Conservation (phyloP, 2,329 filamentous ascomycete genomes). For the Aspergillus sp. region DNA sequence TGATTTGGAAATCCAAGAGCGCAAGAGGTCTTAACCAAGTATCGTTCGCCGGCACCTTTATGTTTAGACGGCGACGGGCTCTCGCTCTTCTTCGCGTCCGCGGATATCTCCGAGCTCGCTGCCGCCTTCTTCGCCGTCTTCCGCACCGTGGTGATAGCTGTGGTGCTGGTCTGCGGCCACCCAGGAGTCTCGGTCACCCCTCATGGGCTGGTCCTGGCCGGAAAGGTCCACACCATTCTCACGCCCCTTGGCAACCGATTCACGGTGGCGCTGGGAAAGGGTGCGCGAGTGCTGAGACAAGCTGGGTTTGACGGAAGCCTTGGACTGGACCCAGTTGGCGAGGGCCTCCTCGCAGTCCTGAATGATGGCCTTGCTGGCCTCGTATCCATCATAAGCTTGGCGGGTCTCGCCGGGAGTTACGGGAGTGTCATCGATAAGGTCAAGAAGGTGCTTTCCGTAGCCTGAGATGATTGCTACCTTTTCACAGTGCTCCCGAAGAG, state of each 20-base stretch:
- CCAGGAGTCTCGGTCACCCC: constrained; percentile 81
- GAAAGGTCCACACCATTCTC: constrained; percentile 80
- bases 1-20: constrained; percentile 16
- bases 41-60: constrained; percentile 1
- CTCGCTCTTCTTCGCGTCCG: constrained; percentile 43
- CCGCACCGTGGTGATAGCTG: constrained; percentile 45
- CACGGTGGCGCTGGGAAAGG: constrained; percentile 80
- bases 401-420: constrained; percentile 97
- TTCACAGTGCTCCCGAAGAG: constrained; percentile 94
- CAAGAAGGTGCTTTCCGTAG: constrained; percentile 96
- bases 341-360: constrained; percentile 98
- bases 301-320: constrained; percentile 84
- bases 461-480: constrained; percentile 98
- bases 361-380: constrained; percentile 97
- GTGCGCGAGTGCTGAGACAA: constrained; percentile 86
- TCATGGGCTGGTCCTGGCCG: constrained; percentile 76
- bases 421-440: constrained; percentile 93
- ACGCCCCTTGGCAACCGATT: constrained; percentile 68
- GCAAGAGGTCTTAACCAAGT: constrained; percentile 18
- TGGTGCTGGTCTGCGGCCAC: constrained; percentile 69
- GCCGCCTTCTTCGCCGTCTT: constrained; percentile 47
- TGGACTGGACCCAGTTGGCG: constrained; percentile 93
- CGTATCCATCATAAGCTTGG: constrained; percentile 94
- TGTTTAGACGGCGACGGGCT: constrained; percentile 29
- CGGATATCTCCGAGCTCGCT: constrained; percentile 40